Conservation (phyloP, 2,329 filamentous ascomycete genomes). For the Neophaeococcomyces aloes region DNA sequence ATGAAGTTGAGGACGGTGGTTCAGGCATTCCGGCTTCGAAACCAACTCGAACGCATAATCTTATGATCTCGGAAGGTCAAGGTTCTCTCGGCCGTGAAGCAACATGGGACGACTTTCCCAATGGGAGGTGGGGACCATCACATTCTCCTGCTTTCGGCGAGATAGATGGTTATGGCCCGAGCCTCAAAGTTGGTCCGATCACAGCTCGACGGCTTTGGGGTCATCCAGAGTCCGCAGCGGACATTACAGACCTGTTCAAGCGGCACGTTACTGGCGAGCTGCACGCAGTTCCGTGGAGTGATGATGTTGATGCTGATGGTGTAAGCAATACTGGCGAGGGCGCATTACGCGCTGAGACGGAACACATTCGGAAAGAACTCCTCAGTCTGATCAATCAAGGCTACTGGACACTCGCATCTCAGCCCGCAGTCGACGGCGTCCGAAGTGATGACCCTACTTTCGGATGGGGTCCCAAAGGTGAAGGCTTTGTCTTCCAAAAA, state of each 20-base stretch:
- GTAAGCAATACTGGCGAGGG: constrained; percentile 20
- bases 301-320: constrained; percentile 51
- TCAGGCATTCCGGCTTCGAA: constrained; percentile 62
- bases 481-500: constrained; percentile 94
- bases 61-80: constrained; percentile 90
- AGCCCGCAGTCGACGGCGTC: constrained; percentile 83
- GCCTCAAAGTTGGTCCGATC: constrained; percentile 75
- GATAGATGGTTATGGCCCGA: constrained; percentile 97
- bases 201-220: constrained; percentile 82
- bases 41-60: constrained; percentile 70
- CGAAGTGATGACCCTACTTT: constrained; percentile 67
- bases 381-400: constrained; percentile 67
- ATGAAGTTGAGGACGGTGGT: constrained; percentile 64
- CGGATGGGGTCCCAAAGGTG: constrained; percentile 80
- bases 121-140: constrained; percentile 89
- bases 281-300: constrained; percentile 81
- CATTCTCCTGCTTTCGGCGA: constrained; percentile 89
- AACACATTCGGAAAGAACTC: constrained; percentile 65
- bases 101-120: constrained; percentile 97
- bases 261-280: constrained; percentile 71
- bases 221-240: constrained; percentile 54
- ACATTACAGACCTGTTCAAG: constrained; percentile 72
- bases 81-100: constrained; percentile 83
- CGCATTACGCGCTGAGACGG: constrained; percentile 65
- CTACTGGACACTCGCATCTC: constrained; percentile 95